Conservation (phyloP, 1,139 yeast genomes). For the Suhomyces coccinellae region DNA sequence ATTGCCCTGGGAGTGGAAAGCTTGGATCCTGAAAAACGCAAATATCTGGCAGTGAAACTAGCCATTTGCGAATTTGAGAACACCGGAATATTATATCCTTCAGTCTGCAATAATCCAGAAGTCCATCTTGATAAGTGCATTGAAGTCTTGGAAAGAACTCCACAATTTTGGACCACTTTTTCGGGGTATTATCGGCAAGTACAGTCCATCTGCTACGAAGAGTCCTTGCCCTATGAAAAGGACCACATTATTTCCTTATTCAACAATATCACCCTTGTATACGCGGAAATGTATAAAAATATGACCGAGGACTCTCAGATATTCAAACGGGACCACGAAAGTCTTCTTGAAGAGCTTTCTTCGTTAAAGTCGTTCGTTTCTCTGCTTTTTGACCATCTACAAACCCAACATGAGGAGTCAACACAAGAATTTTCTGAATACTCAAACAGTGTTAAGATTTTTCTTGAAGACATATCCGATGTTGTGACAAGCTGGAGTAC, state of each 20-base stretch:
- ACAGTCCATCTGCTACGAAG: conserved; percentile 49
- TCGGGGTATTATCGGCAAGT: conserved; percentile 57
- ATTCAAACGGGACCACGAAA: conserved; percentile 13
- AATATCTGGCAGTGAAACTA: conserved; percentile 47
- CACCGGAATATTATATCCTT: conserved; percentile 40
- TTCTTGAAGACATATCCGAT: conserved; percentile 9
- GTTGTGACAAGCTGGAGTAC: neutral
- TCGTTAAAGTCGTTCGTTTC: conserved; percentile 12
- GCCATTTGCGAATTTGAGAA: conserved; percentile 58
- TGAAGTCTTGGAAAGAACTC: conserved; percentile 36
- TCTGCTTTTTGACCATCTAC: conserved; percentile 6
- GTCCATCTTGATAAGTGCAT: conserved; percentile 36
- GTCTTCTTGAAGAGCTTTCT: conserved; percentile 4
- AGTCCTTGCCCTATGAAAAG: conserved; percentile 52
- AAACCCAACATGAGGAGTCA: conserved; percentile 1
- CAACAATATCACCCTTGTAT: conserved; percentile 44
- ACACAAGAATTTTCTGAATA: conserved; percentile 14
- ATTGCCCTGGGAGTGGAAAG: conserved; percentile 31
- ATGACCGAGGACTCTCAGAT: conserved; percentile 16
- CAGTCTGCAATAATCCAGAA: conserved; percentile 25
- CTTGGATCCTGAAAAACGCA: conserved; percentile 29
- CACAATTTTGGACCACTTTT: conserved; percentile 63
- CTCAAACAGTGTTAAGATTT: conserved; percentile 13
- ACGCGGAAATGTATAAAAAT: conserved; percentile 23
- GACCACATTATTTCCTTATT: conserved; percentile 50